Conservation (phyloP, 2,329 filamentous ascomycete species). For the Paecilomyces fulvus region DNA sequence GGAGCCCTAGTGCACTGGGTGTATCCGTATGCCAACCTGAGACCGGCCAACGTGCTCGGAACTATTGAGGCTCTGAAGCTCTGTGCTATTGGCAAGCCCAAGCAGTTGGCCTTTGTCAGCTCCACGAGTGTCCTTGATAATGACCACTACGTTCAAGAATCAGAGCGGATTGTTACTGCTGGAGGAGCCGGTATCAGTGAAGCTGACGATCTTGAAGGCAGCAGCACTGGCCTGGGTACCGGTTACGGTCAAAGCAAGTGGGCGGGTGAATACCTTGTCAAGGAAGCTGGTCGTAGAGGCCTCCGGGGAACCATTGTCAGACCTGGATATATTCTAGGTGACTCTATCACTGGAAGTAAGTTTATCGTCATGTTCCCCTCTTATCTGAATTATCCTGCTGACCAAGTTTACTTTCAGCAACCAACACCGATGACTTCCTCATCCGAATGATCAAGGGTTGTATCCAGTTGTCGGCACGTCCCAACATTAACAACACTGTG, state of each 20-base stretch:
- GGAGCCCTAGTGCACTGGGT: conserved; percentile 76
- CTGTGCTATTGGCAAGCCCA: conserved; percentile 68
- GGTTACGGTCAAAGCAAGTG: conserved; percentile 92
- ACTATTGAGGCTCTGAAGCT: conserved; percentile 69
- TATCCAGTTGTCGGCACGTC: conserved; percentile 65
- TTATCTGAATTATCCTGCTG: not conserved
- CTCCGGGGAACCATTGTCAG: conserved; percentile 68
- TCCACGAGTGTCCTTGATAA: conserved; percentile 78
- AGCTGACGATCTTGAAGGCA: conserved; percentile 68
- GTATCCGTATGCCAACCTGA: conserved; percentile 63
- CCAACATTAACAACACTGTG: conserved; percentile 74
- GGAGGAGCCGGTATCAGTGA: conserved; percentile 63
- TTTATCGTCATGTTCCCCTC: not conserved
- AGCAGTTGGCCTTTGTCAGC: conserved; percentile 71
- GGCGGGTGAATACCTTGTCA: conserved; percentile 63
- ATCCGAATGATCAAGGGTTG: conserved; percentile 82
- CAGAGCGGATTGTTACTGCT: conserved; percentile 50
- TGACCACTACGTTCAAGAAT: conserved; percentile 69
- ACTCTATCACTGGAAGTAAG: conserved; percentile 53
- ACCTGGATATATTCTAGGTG: conserved; percentile 77
- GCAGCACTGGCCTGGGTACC: conserved; percentile 65
- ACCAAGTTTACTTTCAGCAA: conserved; percentile 22
- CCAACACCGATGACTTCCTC: conserved; percentile 82
- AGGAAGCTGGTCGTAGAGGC: conserved; percentile 70
- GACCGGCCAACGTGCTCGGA: conserved; percentile 67